Percentiles rank a stretch among this genome's conserved stretches.
These are phyloP conservation scores for Colletotrichum sp. DNA, from an alignment of 2,329 filamentous ascomycete species.

Conservation along the genomic window DNA sequence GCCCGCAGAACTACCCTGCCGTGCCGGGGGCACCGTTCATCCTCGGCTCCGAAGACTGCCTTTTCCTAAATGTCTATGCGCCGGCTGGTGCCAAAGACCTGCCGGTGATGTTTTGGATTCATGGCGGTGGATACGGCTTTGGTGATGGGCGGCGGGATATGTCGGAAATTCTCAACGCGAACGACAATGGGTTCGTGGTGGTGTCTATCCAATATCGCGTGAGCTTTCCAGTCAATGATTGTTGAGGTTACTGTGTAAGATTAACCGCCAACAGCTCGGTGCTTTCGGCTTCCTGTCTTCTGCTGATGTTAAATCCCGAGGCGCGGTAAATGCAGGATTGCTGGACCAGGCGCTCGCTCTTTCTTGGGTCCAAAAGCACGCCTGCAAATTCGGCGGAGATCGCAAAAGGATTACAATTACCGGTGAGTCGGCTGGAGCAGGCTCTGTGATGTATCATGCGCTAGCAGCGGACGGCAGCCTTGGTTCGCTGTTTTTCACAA, in stretches of 20 bases:
- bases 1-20: slow-evolving; percentile 35
- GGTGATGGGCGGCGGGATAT: slow-evolving; percentile 24
- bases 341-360: slow-evolving; percentile 54
- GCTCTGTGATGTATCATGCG: slow-evolving; percentile 49
- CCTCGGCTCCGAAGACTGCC: slow-evolving; percentile 44
- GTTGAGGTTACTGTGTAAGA: accelerated
- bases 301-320: slow-evolving; percentile 37
- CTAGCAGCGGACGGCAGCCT: slow-evolving; percentile 48
- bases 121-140: slow-evolving; percentile 46
- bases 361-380: slow-evolving; percentile 55
- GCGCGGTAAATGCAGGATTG: slow-evolving; percentile 51
- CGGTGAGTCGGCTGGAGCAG: slow-evolving; percentile 58
- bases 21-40: slow-evolving; percentile 25
- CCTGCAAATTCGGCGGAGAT: slow-evolving; percentile 55
- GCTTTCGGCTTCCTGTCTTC: slow-evolving; percentile 50
- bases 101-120: slow-evolving; percentile 51
- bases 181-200: slow-evolving; percentile 37
- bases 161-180: slow-evolving; percentile 27
- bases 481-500: slow-evolving; percentile 45
- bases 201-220: slow-evolving; percentile 43
- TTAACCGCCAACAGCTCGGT: slow-evolving; percentile 33
- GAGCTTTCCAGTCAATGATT: slow-evolving; percentile 17
- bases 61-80: slow-evolving; percentile 50
- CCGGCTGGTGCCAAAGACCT: slow-evolving; percentile 42
- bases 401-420: slow-evolving; percentile 51